Base-by-base conservation (phyloP, 1,284 basidiomycete species). In the Heterobasidion annosum region DNA sequence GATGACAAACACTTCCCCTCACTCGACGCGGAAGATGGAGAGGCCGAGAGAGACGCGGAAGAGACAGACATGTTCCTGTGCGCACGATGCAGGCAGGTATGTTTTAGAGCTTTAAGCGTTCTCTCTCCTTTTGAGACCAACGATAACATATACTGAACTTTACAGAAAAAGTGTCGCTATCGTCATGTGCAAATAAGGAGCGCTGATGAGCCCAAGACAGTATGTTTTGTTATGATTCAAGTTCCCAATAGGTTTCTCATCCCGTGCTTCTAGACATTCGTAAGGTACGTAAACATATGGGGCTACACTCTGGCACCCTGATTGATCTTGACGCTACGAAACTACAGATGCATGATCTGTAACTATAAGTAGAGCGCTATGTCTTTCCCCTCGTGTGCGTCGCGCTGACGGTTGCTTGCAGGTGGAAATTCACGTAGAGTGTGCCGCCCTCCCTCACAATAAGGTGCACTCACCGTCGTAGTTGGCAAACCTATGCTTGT, bases 201-300 rank as follows among this genome's bases (percentile, higher is more conserved):
- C 66, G 94, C 94, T 40, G 94, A 98, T 73, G 94, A 96, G 72
- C 94, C 93, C 43, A 97, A 97, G 94, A 96, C 93, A 8, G 88
- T 90, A 68, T 69, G 85, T 79, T 8, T 56, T 58, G 25, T 33
- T 15, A 18, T 18, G 51, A 45, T 19, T 54, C 57, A 10, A 2
- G 3, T n/a, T 3, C 18, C 40, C 16, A 8, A 37, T 49, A 33
- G 49, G 40, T 16, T 51, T 34, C 57, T 67, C 34, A 67, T 61
- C 44, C 48, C 53, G 12, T 46, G 59, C 12, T 19, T 52, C 34
- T 51, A 70, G 64, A 70, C 69, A 34, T 70, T 70, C 56, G 67
- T 72, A 62, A 71, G 66, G 67, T 70, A 59, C 54, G 63, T 65
- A 4, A 16, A 35, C 25, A 47, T 37, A 6, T 48, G 13, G 13